Evolutionary conservation across 495 filamentous ascomycete species (phyloP), one percentile per base, ranked within the genome.

Genomic region (Neurospora tetraspora): DNA sequence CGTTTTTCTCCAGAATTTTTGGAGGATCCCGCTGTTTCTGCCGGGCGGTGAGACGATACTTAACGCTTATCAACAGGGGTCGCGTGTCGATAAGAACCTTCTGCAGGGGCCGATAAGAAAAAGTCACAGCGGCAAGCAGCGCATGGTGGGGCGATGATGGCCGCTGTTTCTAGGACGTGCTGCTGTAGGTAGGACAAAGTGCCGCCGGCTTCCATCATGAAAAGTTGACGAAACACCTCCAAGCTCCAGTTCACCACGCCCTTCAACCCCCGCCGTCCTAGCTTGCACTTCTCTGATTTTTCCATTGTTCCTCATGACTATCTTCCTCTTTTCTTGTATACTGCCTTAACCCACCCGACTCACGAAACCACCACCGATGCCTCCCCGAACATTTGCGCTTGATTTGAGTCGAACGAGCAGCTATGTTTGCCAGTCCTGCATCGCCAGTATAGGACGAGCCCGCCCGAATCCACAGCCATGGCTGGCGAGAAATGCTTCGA

Each of bases 391-490:
- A 8, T 61, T 78, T 72, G 27, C 77, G 16, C 68, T 79, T 40
- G 80, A 80, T 9, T 43, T 80, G 9, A 61, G 74, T 47, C 77
- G 77, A 39, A 75, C 75, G 12, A 78, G 73, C 75, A 74, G 75
- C 74, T 82, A 81, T 73, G 73, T 82, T 40, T 82, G 80, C 75
- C 77, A 79, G 69, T 77, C 80, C 20, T 82, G 80, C 68, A 71
- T 80, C 59, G 75, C 76, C 42, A 75, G 69, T 34, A 69, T 81
- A 8, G 20, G 69, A n/a, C 75, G 73, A 68, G 43, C 72, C 12
- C 69, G 47, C 38, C 47, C 43, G 20, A 76, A 73, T 31, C 70
- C 74, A 53, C 75, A 73, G 47, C 75, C 70, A 59, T 78, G 72
- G 77, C 71, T 77, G 18, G 68, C 77, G 3, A 71, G 79, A 69